phyloP scores from a whole-genome alignment of 2,329 filamentous ascomycete species.

The Nemania serpens region DNA sequence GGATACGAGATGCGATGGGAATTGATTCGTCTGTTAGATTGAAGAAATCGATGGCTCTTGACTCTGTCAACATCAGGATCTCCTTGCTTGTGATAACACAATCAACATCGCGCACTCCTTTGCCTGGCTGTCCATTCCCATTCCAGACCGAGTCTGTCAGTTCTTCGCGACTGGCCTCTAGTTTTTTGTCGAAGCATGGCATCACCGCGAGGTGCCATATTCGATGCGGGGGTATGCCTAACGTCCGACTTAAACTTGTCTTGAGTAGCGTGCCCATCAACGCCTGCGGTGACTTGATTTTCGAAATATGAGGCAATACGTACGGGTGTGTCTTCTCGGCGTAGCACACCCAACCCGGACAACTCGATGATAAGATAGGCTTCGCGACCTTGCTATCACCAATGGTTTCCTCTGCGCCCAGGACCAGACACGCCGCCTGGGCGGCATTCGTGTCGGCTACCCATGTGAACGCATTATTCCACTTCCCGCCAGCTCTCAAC shows the following conservation, averaged over 20 bases:
- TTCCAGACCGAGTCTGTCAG: conserved; percentile 81
- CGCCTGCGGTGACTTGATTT: conserved; percentile 92
- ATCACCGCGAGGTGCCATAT: conserved; percentile 97
- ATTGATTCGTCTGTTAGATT: conserved; percentile 65
- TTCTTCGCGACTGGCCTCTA: conserved; percentile 92
- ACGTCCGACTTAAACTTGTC: conserved; percentile 73
- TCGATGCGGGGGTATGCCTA: conserved; percentile 73
- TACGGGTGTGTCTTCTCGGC: conserved; percentile 97
- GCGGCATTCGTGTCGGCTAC: conserved; percentile 87
- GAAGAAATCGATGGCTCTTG: conserved; percentile 78
- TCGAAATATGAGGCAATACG: conserved; percentile 86
- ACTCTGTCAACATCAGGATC: conserved; percentile 84
- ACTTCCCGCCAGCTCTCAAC: conserved; percentile 69
- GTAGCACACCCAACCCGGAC: conserved; percentile 98
- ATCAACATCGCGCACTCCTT: conserved; percentile 83
- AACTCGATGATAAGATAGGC: conserved; percentile 84
- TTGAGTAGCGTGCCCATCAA: conserved; percentile 89
- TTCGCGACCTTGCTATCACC: conserved; percentile 44
- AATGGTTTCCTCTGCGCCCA: conserved; percentile 74
- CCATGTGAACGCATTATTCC: conserved; percentile 82
- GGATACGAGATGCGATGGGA: conserved; percentile 48
- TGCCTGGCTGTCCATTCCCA: conserved; percentile 51
- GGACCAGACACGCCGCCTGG: conserved; percentile 80
- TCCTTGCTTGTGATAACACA: conserved; percentile 98
- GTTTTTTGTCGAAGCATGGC: conserved; percentile 99